Evolutionary conservation across 306 rosid species (phyloP).

Genomic region (Clitoria ternatea): DNA sequence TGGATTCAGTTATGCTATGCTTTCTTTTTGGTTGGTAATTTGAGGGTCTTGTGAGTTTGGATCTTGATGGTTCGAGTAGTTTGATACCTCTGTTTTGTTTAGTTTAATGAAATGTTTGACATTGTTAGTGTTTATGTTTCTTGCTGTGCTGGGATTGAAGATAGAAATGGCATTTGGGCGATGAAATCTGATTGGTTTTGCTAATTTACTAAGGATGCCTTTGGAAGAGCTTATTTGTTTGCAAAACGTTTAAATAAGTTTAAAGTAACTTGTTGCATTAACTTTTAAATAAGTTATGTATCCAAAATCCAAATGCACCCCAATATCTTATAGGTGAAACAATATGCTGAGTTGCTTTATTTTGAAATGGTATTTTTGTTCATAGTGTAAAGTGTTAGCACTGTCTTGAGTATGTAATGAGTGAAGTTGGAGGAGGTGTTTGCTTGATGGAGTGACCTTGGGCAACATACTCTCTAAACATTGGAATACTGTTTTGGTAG

Average conservation of each 20-base stretch:
- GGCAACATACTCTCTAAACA: neutral
- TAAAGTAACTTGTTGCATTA: too few relatives aligned
- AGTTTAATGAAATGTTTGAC: constrained; percentile 24
- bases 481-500: too few relatives aligned
- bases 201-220: too few relatives aligned
- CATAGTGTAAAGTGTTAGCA: neutral
- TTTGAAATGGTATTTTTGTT: neutral
- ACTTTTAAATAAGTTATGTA: too few relatives aligned
- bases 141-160: neutral
- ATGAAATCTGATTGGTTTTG: neutral
- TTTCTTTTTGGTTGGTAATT: neutral
- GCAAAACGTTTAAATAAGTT: too few relatives aligned
- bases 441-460: neutral
- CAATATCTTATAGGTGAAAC: too few relatives aligned
- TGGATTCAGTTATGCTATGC: neutral
- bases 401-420: neutral
- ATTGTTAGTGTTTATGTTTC: neutral
- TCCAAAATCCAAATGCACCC: too few relatives aligned
- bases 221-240: too few relatives aligned
- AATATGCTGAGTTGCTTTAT: too few relatives aligned
- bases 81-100: constrained; percentile 18
- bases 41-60: constrained; percentile 17
- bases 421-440: neutral
- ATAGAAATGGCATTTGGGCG: neutral
- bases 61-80: constrained; percentile 7